These are phyloP conservation scores for Lolium multiflorum DNA, from an alignment of 176 grass and related monocot species.

Conservation along the genomic window DNA sequence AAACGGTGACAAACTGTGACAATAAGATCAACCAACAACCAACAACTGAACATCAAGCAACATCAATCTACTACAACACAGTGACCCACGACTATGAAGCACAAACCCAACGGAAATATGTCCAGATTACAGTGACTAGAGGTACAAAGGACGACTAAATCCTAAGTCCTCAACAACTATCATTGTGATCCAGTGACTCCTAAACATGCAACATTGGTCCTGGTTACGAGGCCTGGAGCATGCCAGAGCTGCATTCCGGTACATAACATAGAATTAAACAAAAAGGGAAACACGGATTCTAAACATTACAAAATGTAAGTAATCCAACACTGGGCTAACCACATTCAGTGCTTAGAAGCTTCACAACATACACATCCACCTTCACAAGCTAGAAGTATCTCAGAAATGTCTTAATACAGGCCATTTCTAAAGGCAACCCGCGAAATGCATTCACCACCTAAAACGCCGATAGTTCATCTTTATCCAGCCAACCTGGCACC, in stretches of 20 bases:
- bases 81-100: too few relatives aligned
- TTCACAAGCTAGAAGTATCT: conserved; percentile 9
- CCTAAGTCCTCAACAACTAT: neutral
- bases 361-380: neutral
- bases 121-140: too few relatives aligned
- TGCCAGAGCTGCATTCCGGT: neutral
- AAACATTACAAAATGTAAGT: neutral
- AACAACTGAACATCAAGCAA: too few relatives aligned
- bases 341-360: conserved; percentile 5
- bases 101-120: too few relatives aligned
- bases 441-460: neutral
- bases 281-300: neutral
- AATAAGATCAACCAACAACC: too few relatives aligned
- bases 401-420: neutral
- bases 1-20: too few relatives aligned
- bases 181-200: neutral
- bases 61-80: too few relatives aligned
- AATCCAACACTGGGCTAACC: neutral
- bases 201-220: neutral
- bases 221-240: neutral
- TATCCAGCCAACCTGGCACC: neutral
- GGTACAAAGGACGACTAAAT: too few relatives aligned
- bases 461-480: neutral
- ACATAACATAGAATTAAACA: neutral
- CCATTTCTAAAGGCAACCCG: conserved; percentile 7